These are phyloP conservation scores for Cercospora janseana DNA, from an alignment of 2,329 filamentous ascomycete genomes.

Conservation along the genomic window DNA sequence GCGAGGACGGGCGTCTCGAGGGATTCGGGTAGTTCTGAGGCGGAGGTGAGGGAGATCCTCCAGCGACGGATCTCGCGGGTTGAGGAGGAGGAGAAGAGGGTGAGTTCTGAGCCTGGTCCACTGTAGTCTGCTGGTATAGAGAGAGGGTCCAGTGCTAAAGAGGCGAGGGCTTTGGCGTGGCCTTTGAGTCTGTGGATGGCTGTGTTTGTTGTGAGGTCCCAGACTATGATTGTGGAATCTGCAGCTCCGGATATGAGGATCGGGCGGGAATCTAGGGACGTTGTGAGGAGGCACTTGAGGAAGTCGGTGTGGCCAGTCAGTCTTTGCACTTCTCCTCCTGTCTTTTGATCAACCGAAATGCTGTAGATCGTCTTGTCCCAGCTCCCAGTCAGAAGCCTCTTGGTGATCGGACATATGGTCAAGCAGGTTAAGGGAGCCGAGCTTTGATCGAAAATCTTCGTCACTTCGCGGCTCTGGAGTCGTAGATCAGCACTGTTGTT, in stretches of 20 bases:
- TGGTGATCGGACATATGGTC: slow-evolving; percentile 54
- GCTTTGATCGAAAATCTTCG: slow-evolving; percentile 66
- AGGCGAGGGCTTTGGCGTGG: slow-evolving; percentile 73
- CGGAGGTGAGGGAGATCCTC: slow-evolving; percentile 57
- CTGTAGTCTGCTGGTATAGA: slow-evolving; percentile 46
- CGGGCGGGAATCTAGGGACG: slow-evolving; percentile 60
- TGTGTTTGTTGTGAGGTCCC: slow-evolving; percentile 68
- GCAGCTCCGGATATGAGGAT: slow-evolving; percentile 49
- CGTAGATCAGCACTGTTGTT: background rate
- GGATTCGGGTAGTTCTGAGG: slow-evolving; percentile 53
- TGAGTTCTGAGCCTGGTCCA: slow-evolving; percentile 25
- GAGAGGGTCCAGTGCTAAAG: slow-evolving; percentile 71
- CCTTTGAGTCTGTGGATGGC: slow-evolving; percentile 77
- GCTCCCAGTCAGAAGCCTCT: slow-evolving; percentile 75
- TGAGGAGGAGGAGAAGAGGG: slow-evolving; percentile 72
- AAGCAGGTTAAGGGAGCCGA: slow-evolving; percentile 77
- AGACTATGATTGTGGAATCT: slow-evolving; percentile 62
- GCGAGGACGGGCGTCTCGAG: slow-evolving; percentile 62
- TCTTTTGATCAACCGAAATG: slow-evolving; percentile 44
- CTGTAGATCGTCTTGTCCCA: slow-evolving; percentile 95
- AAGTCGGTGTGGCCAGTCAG: slow-evolving; percentile 76
- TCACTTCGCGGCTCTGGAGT: slow-evolving; percentile 46
- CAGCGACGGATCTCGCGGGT: slow-evolving; percentile 68
- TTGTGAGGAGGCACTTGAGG: slow-evolving; percentile 73
- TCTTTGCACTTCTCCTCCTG: slow-evolving; percentile 2